Conservation (phyloP, 768 basidiomycete species). For the Gymnopilus junonius region DNA sequence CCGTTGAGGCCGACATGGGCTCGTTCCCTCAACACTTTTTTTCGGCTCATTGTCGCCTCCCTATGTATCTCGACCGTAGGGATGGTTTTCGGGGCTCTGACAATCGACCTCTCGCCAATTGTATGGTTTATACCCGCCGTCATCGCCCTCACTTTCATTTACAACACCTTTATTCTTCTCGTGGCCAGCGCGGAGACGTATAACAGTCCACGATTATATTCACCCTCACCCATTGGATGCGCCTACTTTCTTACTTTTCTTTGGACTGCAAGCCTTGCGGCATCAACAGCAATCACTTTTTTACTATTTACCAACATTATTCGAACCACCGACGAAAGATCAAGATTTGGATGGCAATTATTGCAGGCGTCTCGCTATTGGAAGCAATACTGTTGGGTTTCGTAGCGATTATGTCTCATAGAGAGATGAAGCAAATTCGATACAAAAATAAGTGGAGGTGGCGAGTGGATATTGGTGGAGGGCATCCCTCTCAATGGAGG, state of each 20-base stretch:
- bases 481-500: slow-evolving; percentile 36
- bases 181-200: slow-evolving; percentile 32
- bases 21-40: slow-evolving; percentile 36
- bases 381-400: slow-evolving; percentile 32
- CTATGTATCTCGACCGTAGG: slow-evolving; percentile 32
- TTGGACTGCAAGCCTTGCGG: slow-evolving; percentile 37
- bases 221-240: slow-evolving; percentile 28
- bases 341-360: slow-evolving; percentile 37
- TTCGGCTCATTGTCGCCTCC: slow-evolving; percentile 37
- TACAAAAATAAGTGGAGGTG: slow-evolving; percentile 47
- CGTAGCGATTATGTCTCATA: slow-evolving; percentile 34
- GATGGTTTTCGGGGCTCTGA: slow-evolving; percentile 37
- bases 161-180: slow-evolving; percentile 38
- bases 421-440: slow-evolving; percentile 37
- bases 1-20: slow-evolving; percentile 27
- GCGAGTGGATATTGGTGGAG: slow-evolving; percentile 30
- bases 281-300: slow-evolving; percentile 31
- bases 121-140: slow-evolving; percentile 43
- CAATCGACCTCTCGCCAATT: slow-evolving; percentile 33
- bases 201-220: slow-evolving; percentile 36
- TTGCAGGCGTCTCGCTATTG: slow-evolving; percentile 33
- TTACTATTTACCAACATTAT: slow-evolving; percentile 32
- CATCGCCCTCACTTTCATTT: slow-evolving; percentile 36
- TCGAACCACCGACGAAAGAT: slow-evolving; percentile 22
- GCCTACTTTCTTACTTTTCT: slow-evolving; percentile 33